These are phyloP conservation scores for Leptodermis oblonga DNA, from an alignment of 257 asterid species.

Conservation along the genomic window DNA sequence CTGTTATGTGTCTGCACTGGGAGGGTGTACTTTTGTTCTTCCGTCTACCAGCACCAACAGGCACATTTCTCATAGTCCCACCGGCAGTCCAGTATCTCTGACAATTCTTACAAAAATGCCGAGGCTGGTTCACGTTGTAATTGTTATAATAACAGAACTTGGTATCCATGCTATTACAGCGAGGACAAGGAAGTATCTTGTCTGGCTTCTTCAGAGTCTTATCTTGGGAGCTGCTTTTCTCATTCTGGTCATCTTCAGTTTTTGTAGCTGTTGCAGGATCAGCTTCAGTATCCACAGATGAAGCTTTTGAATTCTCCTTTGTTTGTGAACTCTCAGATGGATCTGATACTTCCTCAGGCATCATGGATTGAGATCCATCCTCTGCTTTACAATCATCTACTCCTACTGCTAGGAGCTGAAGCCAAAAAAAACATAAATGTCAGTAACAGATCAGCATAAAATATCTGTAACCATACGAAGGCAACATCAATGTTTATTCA, in stretches of 20 bases:
- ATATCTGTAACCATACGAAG: not conserved
- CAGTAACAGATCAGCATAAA: not conserved
- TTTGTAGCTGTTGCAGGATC: slow-evolving; percentile 34
- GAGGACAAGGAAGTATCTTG: slow-evolving; percentile 90
- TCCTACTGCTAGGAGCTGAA: slow-evolving; percentile 36
- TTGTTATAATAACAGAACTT: slow-evolving; percentile 95
- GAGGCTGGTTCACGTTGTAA: slow-evolving; percentile 88
- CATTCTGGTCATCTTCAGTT: slow-evolving; percentile 51
- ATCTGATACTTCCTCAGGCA: slow-evolving; percentile 34
- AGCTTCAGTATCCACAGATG: slow-evolving; percentile 33
- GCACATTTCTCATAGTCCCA: slow-evolving; percentile 94
- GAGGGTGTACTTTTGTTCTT: slow-evolving; percentile 65
- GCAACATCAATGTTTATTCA: not conserved
- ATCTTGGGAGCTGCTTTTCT: slow-evolving; percentile 50
- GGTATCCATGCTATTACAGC: slow-evolving; percentile 97
- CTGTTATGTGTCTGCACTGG: slow-evolving; percentile 49
- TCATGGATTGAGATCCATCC: slow-evolving; percentile 24
- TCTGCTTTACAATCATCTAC: slow-evolving; percentile 33
- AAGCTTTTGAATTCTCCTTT: slow-evolving; percentile 31
- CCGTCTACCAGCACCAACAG: slow-evolving; percentile 97
- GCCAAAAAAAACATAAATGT: slow-evolving; percentile 5
- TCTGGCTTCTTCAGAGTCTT: slow-evolving; percentile 78
- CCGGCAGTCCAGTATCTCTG: slow-evolving; percentile 99
- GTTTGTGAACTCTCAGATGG: slow-evolving; percentile 22
- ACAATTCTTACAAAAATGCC: slow-evolving; percentile 97